Evolutionary conservation across 495 filamentous ascomycete species (phyloP).

Genomic region (Lasiosphaeria ovina): DNA sequence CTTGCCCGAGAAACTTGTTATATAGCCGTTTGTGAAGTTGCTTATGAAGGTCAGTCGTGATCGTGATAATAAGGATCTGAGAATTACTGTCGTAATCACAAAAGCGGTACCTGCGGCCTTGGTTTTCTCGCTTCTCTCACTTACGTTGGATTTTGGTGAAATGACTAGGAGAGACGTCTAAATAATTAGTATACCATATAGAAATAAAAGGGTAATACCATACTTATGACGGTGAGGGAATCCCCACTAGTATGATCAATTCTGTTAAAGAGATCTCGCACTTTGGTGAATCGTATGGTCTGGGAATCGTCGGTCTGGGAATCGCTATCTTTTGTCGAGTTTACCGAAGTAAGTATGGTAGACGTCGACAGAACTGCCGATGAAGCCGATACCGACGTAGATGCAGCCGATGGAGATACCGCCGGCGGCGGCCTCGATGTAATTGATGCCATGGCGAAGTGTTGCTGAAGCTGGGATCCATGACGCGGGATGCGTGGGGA

Average conservation of each 20-base stretch:
- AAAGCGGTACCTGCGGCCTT: conserved; percentile 20
- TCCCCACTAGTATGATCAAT: conserved; percentile 11
- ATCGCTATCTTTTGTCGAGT: no score
- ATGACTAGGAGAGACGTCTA: conserved; percentile 11
- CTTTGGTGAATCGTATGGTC: no score
- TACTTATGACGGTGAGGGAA: conserved; percentile 13
- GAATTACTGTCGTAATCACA: conserved; percentile 19
- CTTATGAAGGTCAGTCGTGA: conserved; percentile 22
- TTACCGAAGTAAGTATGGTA: no score
- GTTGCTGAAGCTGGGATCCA: conserved; percentile 7
- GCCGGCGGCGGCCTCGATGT: conserved; percentile 4
- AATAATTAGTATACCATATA: conserved; percentile 14
- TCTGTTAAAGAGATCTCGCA: not conserved
- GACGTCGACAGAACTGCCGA: conserved; percentile 4
- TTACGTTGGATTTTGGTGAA: conserved; percentile 21
- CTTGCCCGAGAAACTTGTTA: conserved; percentile 3
- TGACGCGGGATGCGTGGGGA: conserved; percentile 12
- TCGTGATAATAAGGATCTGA: conserved; percentile 18
- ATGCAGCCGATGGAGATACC: conserved; percentile 7
- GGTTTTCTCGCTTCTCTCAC: conserved; percentile 19
- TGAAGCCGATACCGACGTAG: conserved; percentile 11
- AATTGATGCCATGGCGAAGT: conserved; percentile 6
- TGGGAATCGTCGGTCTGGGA: no score
- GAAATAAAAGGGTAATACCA: conserved; percentile 6
- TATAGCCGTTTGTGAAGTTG: conserved; percentile 18